Conservation (phyloP, 1,139 yeast genomes). For the Geotrichum carabidarum region DNA sequence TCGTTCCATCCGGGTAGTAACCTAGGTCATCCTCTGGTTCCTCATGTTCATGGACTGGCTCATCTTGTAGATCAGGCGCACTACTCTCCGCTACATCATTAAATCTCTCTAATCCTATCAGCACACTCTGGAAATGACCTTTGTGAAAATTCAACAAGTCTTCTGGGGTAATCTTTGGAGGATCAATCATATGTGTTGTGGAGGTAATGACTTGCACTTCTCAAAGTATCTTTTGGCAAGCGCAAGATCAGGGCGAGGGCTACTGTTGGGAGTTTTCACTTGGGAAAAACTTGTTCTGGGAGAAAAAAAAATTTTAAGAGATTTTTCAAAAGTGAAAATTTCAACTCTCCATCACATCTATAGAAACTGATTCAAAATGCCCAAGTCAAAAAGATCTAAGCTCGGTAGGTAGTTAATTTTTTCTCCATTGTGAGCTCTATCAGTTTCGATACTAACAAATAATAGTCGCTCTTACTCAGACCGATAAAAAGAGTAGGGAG, state of each 20-base stretch:
- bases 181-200: conserved; percentile 1
- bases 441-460: conserved; percentile 1
- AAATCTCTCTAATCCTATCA: conserved; percentile 1
- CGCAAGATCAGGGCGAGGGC: conserved; percentile 7
- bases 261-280: conserved; percentile 11
- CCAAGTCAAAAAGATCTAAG: conserved; percentile 84
- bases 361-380: conserved; percentile 49
- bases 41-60: neutral
- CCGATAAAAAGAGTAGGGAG: conserved; percentile 91
- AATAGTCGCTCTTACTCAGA: conserved; percentile 82
- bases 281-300: neutral
- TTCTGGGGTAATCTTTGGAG: conserved; percentile 12
- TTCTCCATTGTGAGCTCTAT: neutral
- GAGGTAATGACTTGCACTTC: neutral
- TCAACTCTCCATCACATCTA: neutral
- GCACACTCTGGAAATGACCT: conserved; percentile 8
- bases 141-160: conserved; percentile 17
- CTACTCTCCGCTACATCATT: neutral
- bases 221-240: neutral
- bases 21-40: conserved; percentile 15
- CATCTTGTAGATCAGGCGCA: neutral
- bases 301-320: conserved; percentile 1
- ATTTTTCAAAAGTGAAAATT: neutral
- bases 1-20: conserved; percentile 27
- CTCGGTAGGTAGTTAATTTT: conserved; percentile 25